Evolutionary conservation across 2,329 filamentous ascomycete genomes (phyloP).

Genomic region (Phyllosticta capitalensis): DNA sequence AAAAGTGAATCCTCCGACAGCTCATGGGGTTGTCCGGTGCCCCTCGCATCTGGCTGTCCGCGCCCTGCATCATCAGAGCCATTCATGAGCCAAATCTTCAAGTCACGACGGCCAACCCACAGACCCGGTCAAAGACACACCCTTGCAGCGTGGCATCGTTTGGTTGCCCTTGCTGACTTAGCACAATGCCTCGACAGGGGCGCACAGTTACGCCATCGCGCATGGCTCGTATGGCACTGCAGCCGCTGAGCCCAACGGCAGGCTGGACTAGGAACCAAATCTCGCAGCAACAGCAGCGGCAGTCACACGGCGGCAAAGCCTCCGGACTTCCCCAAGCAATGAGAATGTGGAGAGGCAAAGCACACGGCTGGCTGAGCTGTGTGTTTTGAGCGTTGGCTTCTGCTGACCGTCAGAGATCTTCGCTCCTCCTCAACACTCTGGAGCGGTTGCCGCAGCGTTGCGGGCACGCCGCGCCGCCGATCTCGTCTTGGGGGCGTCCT

Average conservation of each 20-base stretch:
- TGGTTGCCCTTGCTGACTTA: background rate
- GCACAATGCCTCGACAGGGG: background rate
- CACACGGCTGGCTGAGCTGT: background rate
- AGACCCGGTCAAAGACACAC: background rate
- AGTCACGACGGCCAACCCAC: background rate
- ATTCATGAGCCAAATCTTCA: background rate
- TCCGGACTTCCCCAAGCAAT: background rate
- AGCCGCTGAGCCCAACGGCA: background rate
- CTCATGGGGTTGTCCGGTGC: background rate
- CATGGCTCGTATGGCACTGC: background rate
- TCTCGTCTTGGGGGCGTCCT: background rate
- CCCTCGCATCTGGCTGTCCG: background rate
- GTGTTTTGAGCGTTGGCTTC: background rate
- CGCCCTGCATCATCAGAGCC: background rate
- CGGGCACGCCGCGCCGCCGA: background rate
- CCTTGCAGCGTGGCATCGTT: background rate
- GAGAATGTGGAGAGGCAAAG: background rate
- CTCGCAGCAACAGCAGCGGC: background rate
- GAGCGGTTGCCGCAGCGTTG: background rate
- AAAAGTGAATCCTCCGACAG: background rate
- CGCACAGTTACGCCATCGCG: background rate
- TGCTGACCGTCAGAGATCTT: slow-evolving; percentile 11
- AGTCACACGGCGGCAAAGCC: background rate
- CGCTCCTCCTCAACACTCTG: background rate
- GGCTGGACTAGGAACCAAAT: background rate